Evolutionary conservation across 164 flowering plant species (phyloP).

Genomic region (Stephania japonica): DNA sequence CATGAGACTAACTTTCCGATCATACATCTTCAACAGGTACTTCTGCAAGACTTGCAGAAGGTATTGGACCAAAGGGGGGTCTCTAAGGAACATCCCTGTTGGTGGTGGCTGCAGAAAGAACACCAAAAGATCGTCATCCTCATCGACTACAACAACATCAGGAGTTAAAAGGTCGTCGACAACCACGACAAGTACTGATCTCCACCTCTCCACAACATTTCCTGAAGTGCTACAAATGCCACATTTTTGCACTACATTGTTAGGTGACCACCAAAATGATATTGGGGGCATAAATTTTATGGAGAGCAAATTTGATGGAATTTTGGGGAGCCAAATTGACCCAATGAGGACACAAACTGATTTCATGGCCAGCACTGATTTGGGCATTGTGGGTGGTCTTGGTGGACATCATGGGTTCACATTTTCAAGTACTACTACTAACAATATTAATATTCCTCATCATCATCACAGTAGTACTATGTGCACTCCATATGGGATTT

Average conservation of each 20-base stretch:
- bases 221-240: constrained; percentile 34
- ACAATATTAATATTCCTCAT: too few relatives aligned
- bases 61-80: constrained; percentile 86
- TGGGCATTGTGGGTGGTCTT: constrained; percentile 32
- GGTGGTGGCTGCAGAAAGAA: constrained; percentile 80
- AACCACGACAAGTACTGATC: constrained; percentile 27
- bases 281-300: constrained; percentile 20
- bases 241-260: constrained; percentile 22
- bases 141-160: background rate
- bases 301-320: constrained; percentile 29
- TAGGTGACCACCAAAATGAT: constrained; percentile 15
- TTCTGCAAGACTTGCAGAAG: constrained; percentile 80
- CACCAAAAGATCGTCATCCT: constrained; percentile 29
- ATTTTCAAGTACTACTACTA: constrained; percentile 11
- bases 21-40: constrained; percentile 25
- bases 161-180: constrained; percentile 25
- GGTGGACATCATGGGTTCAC: constrained; percentile 25
- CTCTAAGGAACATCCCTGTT: constrained; percentile 70
- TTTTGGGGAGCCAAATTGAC: constrained; percentile 23
- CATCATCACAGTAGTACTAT: constrained; percentile 14
- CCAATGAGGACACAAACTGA: constrained; percentile 22
- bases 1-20: too few relatives aligned
- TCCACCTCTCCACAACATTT: constrained; percentile 40
- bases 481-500: constrained; percentile 28
- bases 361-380: constrained; percentile 34